These are phyloP conservation scores for Ophiostoma himal-ulmi DNA, from an alignment of 2,329 filamentous ascomycete species.

Conservation along the genomic window DNA sequence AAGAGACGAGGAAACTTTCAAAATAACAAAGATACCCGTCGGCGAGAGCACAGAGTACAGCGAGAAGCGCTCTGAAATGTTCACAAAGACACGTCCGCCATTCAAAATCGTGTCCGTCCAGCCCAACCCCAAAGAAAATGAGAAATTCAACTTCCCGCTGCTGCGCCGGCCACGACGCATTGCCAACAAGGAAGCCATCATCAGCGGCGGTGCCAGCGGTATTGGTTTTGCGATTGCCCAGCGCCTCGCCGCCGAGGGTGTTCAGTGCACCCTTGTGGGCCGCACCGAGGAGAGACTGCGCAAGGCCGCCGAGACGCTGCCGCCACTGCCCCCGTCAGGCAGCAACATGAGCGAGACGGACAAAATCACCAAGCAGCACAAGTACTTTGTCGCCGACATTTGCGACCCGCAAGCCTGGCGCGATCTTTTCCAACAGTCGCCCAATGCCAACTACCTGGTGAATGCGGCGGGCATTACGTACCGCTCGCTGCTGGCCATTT, in stretches of 20 bases:
- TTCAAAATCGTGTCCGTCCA: background rate
- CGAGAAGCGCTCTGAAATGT: background rate
- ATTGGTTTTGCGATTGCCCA: slow-evolving; percentile 64
- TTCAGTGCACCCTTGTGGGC: slow-evolving; percentile 55
- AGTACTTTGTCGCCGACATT: slow-evolving; percentile 28
- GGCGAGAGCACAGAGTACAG: background rate
- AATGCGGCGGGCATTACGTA: slow-evolving; percentile 75
- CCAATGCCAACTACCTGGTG: slow-evolving; percentile 52
- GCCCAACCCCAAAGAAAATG: background rate
- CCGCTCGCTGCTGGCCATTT: slow-evolving; percentile 55
- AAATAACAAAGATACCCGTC: background rate
- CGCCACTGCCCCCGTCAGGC: slow-evolving; percentile 27
- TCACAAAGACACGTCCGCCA: background rate
- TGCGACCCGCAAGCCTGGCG: slow-evolving; percentile 26
- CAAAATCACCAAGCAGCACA: background rate
- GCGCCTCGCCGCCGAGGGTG: slow-evolving; percentile 59
- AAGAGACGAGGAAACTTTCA: background rate
- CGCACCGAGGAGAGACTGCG: slow-evolving; percentile 46
- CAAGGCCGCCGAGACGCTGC: slow-evolving; percentile 33
- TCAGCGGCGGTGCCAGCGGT: slow-evolving; percentile 65
- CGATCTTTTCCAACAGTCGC: slow-evolving; percentile 14
- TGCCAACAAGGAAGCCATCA: slow-evolving; percentile 43
- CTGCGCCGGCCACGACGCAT: slow-evolving; percentile 33
- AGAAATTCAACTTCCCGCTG: slow-evolving; percentile 29
- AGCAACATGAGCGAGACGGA: background rate